Conservation (phyloP, 768 basidiomycete species). For the Kwoniella mangroviensis region DNA sequence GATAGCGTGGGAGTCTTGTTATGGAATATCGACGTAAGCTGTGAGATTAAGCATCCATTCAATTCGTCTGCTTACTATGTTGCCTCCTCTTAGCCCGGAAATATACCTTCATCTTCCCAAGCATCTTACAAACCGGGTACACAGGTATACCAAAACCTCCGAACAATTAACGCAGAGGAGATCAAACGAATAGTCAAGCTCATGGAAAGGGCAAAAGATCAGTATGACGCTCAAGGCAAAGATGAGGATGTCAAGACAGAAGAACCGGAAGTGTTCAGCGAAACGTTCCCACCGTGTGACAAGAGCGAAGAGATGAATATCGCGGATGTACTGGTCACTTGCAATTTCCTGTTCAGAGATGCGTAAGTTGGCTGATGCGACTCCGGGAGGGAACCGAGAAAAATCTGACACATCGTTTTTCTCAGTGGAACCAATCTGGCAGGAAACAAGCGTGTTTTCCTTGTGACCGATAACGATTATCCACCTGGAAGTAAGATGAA, state of each 20-base stretch:
- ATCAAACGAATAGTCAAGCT: slow-evolving; percentile 78
- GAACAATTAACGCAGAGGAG: slow-evolving; percentile 75
- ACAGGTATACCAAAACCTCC: slow-evolving; percentile 75
- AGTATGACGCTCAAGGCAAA: slow-evolving; percentile 62
- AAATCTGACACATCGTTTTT: too few relatives aligned
- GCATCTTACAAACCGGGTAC: slow-evolving; percentile 54
- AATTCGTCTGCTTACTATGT: too few relatives aligned
- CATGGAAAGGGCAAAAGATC: slow-evolving; percentile 70
- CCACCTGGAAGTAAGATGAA: slow-evolving; percentile 59
- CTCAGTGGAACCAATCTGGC: slow-evolving; percentile 67
- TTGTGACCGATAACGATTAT: slow-evolving; percentile 88
- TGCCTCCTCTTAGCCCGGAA: slow-evolving; percentile 65
- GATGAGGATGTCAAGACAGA: slow-evolving; percentile 31
- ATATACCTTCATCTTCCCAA: slow-evolving; percentile 53
- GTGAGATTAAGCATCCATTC: too few relatives aligned
- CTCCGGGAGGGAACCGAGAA: too few relatives aligned
- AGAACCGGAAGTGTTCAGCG: slow-evolving; percentile 62
- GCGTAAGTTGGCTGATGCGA: slow-evolving; percentile 63
- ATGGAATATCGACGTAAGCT: slow-evolving; percentile 71
- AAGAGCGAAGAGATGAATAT: slow-evolving; percentile 69
- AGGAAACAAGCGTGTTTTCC: slow-evolving; percentile 87
- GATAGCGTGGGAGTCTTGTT: slow-evolving; percentile 88
- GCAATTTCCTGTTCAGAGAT: slow-evolving; percentile 85
- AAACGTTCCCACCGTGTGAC: slow-evolving; percentile 69
- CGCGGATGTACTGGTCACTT: slow-evolving; percentile 87